Conservation (phyloP, 139 green algal genomes). For the Dunaliella sp. region DNA sequence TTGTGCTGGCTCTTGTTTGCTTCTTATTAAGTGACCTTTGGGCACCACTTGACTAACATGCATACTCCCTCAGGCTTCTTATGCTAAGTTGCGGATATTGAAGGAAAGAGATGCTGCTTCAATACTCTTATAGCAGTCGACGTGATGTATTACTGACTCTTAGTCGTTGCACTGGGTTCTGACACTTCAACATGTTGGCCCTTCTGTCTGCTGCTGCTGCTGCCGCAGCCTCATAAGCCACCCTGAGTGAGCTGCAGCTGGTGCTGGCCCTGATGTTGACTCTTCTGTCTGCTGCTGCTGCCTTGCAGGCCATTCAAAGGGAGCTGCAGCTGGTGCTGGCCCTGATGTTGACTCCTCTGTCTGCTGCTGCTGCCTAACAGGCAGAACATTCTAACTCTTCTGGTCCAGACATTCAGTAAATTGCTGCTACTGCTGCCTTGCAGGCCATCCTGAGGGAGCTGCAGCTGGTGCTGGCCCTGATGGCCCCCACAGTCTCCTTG, state of each 20-base stretch:
- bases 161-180: too few relatives aligned
- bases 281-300: neutral
- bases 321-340: constrained; percentile 16
- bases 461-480: constrained; percentile 13
- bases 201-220: neutral
- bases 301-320: neutral
- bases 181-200: too few relatives aligned
- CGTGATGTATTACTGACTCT: too few relatives aligned
- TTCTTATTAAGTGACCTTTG: too few relatives aligned
- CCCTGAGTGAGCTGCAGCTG: constrained; percentile 12
- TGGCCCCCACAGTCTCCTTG: neutral
- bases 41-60: too few relatives aligned
- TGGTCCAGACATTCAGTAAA: neutral
- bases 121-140: too few relatives aligned
- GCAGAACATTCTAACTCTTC: neutral
- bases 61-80: too few relatives aligned
- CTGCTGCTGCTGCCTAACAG: too few relatives aligned
- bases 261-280: constrained; percentile 5
- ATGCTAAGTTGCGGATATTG: too few relatives aligned
- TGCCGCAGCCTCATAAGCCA: neutral
- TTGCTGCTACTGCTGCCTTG: neutral
- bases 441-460: constrained; percentile 15
- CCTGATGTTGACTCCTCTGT: too few relatives aligned
- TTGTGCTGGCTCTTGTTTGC: too few relatives aligned
- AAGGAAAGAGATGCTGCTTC: too few relatives aligned